These are phyloP conservation scores for Xylariaceae sp. DNA, from an alignment of 2,329 filamentous ascomycete species.

Conservation along the genomic window DNA sequence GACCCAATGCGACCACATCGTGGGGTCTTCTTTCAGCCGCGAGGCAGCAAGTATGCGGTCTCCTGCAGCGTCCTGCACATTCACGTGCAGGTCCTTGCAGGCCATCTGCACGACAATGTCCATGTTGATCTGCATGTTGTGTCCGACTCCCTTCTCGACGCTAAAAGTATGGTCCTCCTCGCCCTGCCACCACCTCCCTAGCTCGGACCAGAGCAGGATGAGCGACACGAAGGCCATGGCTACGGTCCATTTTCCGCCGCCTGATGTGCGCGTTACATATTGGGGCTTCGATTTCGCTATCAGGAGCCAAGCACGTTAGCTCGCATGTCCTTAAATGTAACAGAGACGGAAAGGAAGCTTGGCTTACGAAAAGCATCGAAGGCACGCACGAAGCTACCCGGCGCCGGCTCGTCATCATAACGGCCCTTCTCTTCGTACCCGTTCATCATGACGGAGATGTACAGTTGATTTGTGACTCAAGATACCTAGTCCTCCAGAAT, in stretches of 20 bases:
- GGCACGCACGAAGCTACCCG: slow-evolving; percentile 73
- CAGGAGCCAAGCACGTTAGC: slow-evolving; percentile 29
- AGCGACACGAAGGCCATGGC: slow-evolving; percentile 76
- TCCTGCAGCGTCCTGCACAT: slow-evolving; percentile 93
- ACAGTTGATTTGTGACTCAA: background rate
- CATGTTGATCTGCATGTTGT: slow-evolving; percentile 90
- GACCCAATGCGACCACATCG: slow-evolving; percentile 83
- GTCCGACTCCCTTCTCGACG: slow-evolving; percentile 89
- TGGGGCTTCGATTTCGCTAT: slow-evolving; percentile 94
- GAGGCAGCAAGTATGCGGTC: slow-evolving; percentile 87
- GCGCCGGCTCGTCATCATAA: slow-evolving; percentile 78
- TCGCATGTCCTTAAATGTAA: slow-evolving; percentile 24
- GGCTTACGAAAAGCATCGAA: slow-evolving; percentile 95
- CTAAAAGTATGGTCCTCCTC: slow-evolving; percentile 87
- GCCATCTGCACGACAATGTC: slow-evolving; percentile 91
- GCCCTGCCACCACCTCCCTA: slow-evolving; percentile 82
- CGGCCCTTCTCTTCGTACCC: slow-evolving; percentile 71
- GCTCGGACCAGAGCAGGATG: slow-evolving; percentile 78
- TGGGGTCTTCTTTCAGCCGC: slow-evolving; percentile 75
- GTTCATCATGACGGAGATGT: slow-evolving; percentile 65
- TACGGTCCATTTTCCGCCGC: slow-evolving; percentile 93
- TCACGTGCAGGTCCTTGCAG: slow-evolving; percentile 88
- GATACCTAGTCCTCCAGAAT: background rate
- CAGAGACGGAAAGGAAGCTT: background rate
- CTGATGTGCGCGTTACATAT: slow-evolving; percentile 82